phyloP scores from a whole-genome alignment of 1,284 basidiomycete species.

The Boletus sp. region DNA sequence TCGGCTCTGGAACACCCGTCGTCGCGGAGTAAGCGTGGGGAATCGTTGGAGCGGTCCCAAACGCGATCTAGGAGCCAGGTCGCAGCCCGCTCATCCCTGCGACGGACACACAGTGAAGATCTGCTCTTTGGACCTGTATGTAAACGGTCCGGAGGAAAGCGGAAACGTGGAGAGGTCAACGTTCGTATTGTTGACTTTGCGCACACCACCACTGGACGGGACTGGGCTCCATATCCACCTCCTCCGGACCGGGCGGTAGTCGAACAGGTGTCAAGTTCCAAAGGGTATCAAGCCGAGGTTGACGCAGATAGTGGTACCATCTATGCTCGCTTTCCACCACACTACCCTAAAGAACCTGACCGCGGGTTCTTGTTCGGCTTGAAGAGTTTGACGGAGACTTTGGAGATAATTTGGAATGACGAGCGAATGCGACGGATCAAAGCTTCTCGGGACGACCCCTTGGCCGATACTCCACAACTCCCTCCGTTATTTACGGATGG shows the following conservation, averaged over 20 bases:
- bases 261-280: constrained; percentile 56
- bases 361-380: constrained; percentile 93
- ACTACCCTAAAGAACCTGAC: constrained; percentile 86
- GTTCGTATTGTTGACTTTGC: constrained; percentile 99
- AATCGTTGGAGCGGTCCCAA: constrained; percentile 64
- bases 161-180: constrained; percentile 87
- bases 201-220: constrained; percentile 94
- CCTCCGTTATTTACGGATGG: constrained; percentile 65
- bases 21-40: constrained; percentile 70
- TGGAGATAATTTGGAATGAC: constrained; percentile 83
- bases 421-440: constrained; percentile 73
- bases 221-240: constrained; percentile 74
- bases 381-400: constrained; percentile 71
- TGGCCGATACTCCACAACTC: constrained; percentile 47
- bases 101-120: constrained; percentile 76
- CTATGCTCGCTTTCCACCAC: constrained; percentile 90
- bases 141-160: constrained; percentile 57
- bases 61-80: constrained; percentile 38
- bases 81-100: constrained; percentile 46
- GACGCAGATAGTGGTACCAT: constrained; percentile 78
- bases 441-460: constrained; percentile 57
- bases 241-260: constrained; percentile 37
- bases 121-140: constrained; percentile 62
- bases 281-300: constrained; percentile 78
- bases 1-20: constrained; percentile 65